A percentile compares a stretch with the other conserved stretches of the same genome.
Conservation (phyloP, 495 filamentous ascomycete genomes). For the Penicillium parvum region DNA sequence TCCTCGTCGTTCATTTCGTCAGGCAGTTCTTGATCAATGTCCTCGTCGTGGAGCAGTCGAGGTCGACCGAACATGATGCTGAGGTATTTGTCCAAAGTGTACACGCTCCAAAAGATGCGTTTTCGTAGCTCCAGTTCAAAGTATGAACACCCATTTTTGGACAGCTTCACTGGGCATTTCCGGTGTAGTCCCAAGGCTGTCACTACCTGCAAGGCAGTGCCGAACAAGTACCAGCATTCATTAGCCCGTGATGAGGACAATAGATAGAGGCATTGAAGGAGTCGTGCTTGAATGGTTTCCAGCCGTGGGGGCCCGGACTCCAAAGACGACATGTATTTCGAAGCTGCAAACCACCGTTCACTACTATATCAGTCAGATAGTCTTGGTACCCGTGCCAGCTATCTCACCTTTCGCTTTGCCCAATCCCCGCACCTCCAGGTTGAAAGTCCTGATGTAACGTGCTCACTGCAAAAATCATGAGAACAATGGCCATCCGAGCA, state of each 20-base stretch:
- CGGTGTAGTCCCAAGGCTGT: slow-evolving; percentile 44
- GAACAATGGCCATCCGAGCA: slow-evolving; percentile 40
- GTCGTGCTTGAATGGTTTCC: slow-evolving; percentile 42
- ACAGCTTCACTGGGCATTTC: slow-evolving; percentile 28
- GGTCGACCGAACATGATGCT: slow-evolving; percentile 52
- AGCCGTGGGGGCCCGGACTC: slow-evolving; percentile 42
- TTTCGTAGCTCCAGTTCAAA: slow-evolving; percentile 43
- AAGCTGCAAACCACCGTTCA: slow-evolving; percentile 42
- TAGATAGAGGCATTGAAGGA: slow-evolving; percentile 44
- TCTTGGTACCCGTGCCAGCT: no score
- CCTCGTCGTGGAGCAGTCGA: slow-evolving; percentile 47
- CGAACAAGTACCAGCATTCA: slow-evolving; percentile 48
- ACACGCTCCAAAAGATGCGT: slow-evolving; percentile 55
- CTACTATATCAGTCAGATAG: slow-evolving; percentile 10
- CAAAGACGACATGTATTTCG: slow-evolving; percentile 37
- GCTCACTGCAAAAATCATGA: slow-evolving; percentile 42
- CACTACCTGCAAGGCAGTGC: slow-evolving; percentile 42
- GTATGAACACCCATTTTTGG: slow-evolving; percentile 29
- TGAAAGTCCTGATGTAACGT: slow-evolving; percentile 34
- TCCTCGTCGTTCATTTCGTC: slow-evolving; percentile 52
- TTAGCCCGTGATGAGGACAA: slow-evolving; percentile 46
- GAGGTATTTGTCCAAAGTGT: slow-evolving; percentile 55
- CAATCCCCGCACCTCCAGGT: slow-evolving; percentile 16
- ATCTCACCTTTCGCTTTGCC: slow-evolving; percentile 31
- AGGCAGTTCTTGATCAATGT: slow-evolving; percentile 51